Evolutionary conservation across 768 basidiomycete genomes (phyloP), one percentile per base, ranked within the genome.

Genomic region (Macrolepiota albuminosa): DNA sequence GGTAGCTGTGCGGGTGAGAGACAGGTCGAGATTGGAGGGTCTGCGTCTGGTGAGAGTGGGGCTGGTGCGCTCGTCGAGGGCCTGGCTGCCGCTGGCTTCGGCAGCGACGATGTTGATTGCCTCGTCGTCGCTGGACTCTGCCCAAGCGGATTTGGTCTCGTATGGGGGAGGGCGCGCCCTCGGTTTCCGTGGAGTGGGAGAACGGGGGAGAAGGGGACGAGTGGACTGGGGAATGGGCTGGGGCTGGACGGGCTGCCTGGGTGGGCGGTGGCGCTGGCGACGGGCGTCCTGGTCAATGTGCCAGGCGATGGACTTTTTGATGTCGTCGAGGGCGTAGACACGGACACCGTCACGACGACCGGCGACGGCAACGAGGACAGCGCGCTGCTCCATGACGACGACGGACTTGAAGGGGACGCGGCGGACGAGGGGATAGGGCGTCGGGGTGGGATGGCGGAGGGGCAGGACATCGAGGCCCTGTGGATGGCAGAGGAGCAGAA

Each of bases 361-460:
- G 16, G 93, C 93, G 62, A 94, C 92, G 13, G 92, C 91, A 9
- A 94, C 92, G n/a, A 94, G 75, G 0, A 94, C 91, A 7, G 91
- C 92, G 34, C 92, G 87, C 67, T 93, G 89, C 66, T 94, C 92
- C 92, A 94, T 94, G 14, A 94, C 88, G 0, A 94, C 89, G n/a
- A 94, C 87, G 58, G 82, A 85, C 68, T 92, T 93, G 73, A 94
- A 94, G 39, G 82, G 80, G 54, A 92, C 89, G 57, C 91, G 81
- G 24, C 92, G 84, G 26, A 94, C 86, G 31, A 94, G 80, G 10
- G 92, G 86, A 71, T 92, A 93, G 14, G 93, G 90, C 64, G 87
- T 86, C 7, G 80, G 79, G 14, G 84, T 79, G 2, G 91, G 91
- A 0, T 87, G 86, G 11, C 81, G 70, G 33, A 94, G 76, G 2